Percentiles rank a stretch among this genome's conserved stretches.
These are phyloP conservation scores for Fistulifera pelliculosa DNA, from an alignment of 108 stramenopile species.

Conservation along the genomic window DNA sequence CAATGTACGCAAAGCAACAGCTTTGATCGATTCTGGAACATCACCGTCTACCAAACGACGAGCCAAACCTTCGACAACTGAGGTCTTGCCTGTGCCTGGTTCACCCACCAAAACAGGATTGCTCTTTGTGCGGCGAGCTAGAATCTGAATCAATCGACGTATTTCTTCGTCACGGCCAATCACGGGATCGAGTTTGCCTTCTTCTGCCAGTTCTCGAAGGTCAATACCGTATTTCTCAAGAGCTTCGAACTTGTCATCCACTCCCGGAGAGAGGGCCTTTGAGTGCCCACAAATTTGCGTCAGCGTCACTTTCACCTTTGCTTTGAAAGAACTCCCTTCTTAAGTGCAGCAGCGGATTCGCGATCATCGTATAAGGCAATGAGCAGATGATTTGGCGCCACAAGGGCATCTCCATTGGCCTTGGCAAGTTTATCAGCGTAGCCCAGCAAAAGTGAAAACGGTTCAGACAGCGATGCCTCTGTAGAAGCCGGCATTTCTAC, in stretches of 20 bases:
- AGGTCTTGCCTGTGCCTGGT: conserved; percentile 94
- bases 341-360: conserved; percentile 31
- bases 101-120: conserved; percentile 93
- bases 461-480: conserved; percentile 41
- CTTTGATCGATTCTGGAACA: conserved; percentile 90
- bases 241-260: conserved; percentile 61
- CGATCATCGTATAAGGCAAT: conserved; percentile 66
- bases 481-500: conserved; percentile 68
- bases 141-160: conserved; percentile 82
- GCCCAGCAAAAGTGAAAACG: conserved; percentile 47
- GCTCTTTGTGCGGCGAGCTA: conserved; percentile 94
- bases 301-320: conserved; percentile 36
- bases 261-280: conserved; percentile 57
- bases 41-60: conserved; percentile 89
- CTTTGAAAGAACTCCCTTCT: conserved; percentile 49
- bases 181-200: conserved; percentile 94
- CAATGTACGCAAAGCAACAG: conserved; percentile 70
- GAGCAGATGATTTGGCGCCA: conserved; percentile 71
- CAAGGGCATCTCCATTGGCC: conserved; percentile 68
- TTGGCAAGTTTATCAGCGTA: conserved; percentile 52
- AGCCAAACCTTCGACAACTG: conserved; percentile 93
- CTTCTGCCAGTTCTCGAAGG: conserved; percentile 70
- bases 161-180: conserved; percentile 98
- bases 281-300: conserved; percentile 57
- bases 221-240: conserved; percentile 72